Base-by-base conservation (phyloP, 139 green algal genomes). In the Micractinium conductrix region DNA sequence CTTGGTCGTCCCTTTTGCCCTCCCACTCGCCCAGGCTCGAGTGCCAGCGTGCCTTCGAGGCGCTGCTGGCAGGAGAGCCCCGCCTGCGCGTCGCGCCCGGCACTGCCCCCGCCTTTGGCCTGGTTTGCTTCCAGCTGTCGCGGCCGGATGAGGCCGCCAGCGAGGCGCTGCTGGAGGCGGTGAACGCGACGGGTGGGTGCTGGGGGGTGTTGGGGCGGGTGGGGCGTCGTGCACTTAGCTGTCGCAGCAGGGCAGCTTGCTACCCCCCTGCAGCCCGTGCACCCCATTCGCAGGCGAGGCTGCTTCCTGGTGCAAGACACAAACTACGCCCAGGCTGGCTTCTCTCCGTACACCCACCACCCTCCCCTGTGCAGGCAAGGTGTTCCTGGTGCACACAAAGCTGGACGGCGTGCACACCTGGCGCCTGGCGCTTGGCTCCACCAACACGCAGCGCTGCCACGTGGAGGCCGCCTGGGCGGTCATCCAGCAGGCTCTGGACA, bases 51-150 rank as follows among this genome's bases (percentile, higher is more conserved):
- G 68, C 81, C n/a, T 92, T 97, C 78, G 90, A 85, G 30, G 75
- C 58, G 24, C 62, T 82, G 35, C 73, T 89, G 35, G 45, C 43
- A 26, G 70, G 72, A 0, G 90, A 96, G 71, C 28, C 45, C 0
- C 79, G 89, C 1, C 94, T 97, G 37, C 87, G 92, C 84, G 35
- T 97, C 16, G 43, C 45, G 9, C 35, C 38, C 22, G 85, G 80
- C 26, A 88, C 90, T 0, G 86, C 90, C 19, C 87, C 88, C 24
- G 85, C 89, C 71, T 93, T 96, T 63, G 91, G 89, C 0, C 88
- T 96, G 17, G 89, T 95, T 16, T 96, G 93, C 86, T 95, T 96
- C 89, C 73, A 85, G 28, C 78, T 89, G 35, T 80, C 82, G 48
- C 90, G 81, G 6, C 80, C 44, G 1, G 33, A 60, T 14, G 38